Percentiles rank a stretch among this genome's conserved stretches.
These are phyloP conservation scores for Suillus variegatus DNA, from an alignment of 768 basidiomycete species.

Conservation along the genomic window DNA sequence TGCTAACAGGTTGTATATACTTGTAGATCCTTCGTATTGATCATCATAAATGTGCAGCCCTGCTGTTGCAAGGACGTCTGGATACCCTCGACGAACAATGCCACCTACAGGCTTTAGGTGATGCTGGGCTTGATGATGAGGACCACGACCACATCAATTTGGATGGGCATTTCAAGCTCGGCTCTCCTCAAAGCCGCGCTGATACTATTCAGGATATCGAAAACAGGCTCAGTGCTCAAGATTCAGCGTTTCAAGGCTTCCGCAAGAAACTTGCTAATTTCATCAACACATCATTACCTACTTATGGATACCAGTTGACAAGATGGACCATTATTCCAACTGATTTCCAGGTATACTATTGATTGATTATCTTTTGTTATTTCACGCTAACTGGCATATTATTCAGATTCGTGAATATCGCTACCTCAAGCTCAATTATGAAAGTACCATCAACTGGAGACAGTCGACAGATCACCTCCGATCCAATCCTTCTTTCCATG, in stretches of 20 bases:
- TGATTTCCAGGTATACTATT: neutral
- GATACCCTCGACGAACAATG: neutral
- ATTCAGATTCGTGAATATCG: constrained; percentile 24
- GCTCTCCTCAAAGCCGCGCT: neutral
- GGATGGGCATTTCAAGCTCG: neutral
- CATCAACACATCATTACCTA: neutral
- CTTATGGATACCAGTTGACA: neutral
- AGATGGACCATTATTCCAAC: neutral
- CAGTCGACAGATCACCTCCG: constrained; percentile 28
- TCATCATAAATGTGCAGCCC: neutral
- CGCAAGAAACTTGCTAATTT: neutral
- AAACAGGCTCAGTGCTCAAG: neutral
- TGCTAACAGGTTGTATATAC: neutral
- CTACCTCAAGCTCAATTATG: constrained; percentile 30
- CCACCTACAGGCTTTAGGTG: constrained; percentile 15
- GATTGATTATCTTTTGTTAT: neutral
- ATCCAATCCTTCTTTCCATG: constrained; percentile 33
- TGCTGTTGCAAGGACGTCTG: neutral
- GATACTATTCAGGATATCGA: neutral
- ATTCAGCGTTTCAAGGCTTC: neutral
- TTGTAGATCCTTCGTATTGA: constrained; percentile 3
- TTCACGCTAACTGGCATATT: neutral
- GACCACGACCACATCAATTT: neutral
- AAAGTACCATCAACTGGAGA: constrained; percentile 30
- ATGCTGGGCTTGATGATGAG: neutral